Evolutionary conservation across 1,284 basidiomycete genomes (phyloP).

Genomic region (Fomitiporia mediterranea): DNA sequence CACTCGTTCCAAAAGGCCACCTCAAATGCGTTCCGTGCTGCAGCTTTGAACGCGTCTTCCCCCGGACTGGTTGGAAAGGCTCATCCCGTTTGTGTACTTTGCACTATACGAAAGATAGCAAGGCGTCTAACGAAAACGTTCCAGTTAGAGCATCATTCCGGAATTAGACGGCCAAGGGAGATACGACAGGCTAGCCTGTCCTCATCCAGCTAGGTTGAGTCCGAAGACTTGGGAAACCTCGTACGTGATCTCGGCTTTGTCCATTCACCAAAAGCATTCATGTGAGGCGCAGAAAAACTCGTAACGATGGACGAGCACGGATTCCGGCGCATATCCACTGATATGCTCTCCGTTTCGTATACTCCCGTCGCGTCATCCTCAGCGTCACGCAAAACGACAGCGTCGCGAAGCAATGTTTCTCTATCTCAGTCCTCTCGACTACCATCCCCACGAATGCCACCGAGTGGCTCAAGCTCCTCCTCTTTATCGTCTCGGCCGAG

Average conservation of each 20-base stretch:
- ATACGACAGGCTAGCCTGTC: too few relatives aligned
- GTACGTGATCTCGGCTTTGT: not conserved
- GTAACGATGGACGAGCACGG: conserved; percentile 5
- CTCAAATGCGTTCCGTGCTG: not conserved
- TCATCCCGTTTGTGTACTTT: too few relatives aligned
- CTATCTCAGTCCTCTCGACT: not conserved
- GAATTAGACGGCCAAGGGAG: too few relatives aligned
- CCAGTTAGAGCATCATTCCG: too few relatives aligned
- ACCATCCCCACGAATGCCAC: conserved; percentile 2
- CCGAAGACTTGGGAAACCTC: too few relatives aligned
- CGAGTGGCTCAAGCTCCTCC: conserved; percentile 1
- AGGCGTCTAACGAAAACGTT: too few relatives aligned
- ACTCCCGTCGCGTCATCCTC: conserved; percentile 9
- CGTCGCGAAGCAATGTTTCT: not conserved
- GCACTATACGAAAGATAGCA: too few relatives aligned
- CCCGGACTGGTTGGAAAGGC: too few relatives aligned
- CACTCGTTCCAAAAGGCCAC: too few relatives aligned
- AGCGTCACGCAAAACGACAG: conserved; percentile 5
- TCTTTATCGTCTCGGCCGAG: not conserved
- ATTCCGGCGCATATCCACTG: not conserved
- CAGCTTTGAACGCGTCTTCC: not conserved
- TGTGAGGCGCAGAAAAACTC: not conserved
- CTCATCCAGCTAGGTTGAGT: not conserved
- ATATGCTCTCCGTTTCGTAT: conserved; percentile 10
- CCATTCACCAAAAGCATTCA: not conserved